Conservation (phyloP, 2,329 filamentous ascomycete species). For the Chrysoporthe puriensis region DNA sequence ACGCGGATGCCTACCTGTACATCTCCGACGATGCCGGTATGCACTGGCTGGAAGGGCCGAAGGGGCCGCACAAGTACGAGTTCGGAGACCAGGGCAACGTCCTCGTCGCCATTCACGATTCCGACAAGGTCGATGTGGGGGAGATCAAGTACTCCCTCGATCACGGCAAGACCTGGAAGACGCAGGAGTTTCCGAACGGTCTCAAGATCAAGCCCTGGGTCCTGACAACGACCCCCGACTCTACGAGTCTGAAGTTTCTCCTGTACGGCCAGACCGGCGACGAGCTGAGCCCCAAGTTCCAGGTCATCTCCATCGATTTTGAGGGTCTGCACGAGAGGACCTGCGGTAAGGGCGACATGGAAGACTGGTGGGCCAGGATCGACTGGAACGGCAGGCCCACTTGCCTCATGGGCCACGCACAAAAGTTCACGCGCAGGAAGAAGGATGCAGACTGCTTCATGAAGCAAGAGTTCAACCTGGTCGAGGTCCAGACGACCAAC, state of each 20-base stretch:
- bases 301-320: slow-evolving; percentile 82
- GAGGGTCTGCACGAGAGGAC: slow-evolving; percentile 76
- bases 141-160: slow-evolving; percentile 79
- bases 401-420: slow-evolving; percentile 95
- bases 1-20: slow-evolving; percentile 77
- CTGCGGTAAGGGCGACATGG: slow-evolving; percentile 79
- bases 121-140: slow-evolving; percentile 60
- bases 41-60: slow-evolving; percentile 75
- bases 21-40: slow-evolving; percentile 90
- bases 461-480: slow-evolving; percentile 81
- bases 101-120: slow-evolving; percentile 80
- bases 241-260: slow-evolving; percentile 89
- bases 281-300: slow-evolving; percentile 52
- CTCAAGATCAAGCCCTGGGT: slow-evolving; percentile 71
- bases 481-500: slow-evolving; percentile 67
- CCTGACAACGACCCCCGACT: slow-evolving; percentile 88
- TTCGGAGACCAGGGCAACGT: slow-evolving; percentile 93
- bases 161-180: slow-evolving; percentile 84
- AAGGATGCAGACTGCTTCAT: slow-evolving; percentile 88
- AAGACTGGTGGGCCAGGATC: slow-evolving; percentile 84
- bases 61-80: slow-evolving; percentile 92
- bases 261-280: slow-evolving; percentile 66
- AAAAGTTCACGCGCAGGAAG: slow-evolving; percentile 84
- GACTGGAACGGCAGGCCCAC: slow-evolving; percentile 77
- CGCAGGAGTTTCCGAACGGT: slow-evolving; percentile 66